Evolutionary conservation across 1,284 basidiomycete genomes (phyloP).

Genomic region (Mycena citricolor): DNA sequence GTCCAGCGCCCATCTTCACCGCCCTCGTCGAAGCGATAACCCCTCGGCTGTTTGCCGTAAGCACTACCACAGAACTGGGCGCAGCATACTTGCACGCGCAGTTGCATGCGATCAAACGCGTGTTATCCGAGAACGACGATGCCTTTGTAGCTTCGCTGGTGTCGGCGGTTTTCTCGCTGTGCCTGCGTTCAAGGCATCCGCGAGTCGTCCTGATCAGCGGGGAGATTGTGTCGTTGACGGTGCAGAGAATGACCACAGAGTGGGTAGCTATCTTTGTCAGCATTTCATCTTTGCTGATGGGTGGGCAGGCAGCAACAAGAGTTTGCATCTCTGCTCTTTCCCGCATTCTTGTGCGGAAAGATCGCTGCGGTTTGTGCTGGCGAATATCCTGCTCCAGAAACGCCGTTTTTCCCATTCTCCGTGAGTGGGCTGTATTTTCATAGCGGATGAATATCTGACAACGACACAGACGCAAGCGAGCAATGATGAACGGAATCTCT

Average conservation of each 20-base stretch:
- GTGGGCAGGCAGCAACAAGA: slow-evolving; percentile 53
- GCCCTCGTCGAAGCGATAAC: slow-evolving; percentile 78
- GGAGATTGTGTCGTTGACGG: slow-evolving; percentile 66
- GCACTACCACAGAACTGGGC: slow-evolving; percentile 50
- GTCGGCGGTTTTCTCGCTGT: slow-evolving; percentile 69
- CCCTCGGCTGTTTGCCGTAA: slow-evolving; percentile 77
- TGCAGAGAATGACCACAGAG: slow-evolving; percentile 63
- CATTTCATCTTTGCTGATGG: slow-evolving; percentile 8
- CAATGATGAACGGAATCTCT: slow-evolving; percentile 18
- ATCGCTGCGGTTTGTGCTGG: slow-evolving; percentile 55
- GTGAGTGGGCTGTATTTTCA: too few species aligned
- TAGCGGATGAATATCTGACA: too few species aligned
- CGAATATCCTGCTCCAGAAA: slow-evolving; percentile 42
- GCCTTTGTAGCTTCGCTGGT: slow-evolving; percentile 78
- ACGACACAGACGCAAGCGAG: slow-evolving; percentile 48
- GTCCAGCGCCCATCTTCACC: slow-evolving; percentile 80
- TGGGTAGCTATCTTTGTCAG: slow-evolving; percentile 40
- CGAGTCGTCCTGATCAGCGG: slow-evolving; percentile 67
- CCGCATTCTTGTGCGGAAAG: slow-evolving; percentile 62
- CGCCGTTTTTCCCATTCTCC: slow-evolving; percentile 45
- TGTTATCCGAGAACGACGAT: slow-evolving; percentile 66
- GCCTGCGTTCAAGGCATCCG: slow-evolving; percentile 56
- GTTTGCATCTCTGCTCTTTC: slow-evolving; percentile 53
- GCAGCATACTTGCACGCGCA: slow-evolving; percentile 85
- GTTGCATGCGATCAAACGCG: slow-evolving; percentile 65